Percentiles rank a stretch among this genome's conserved stretches.
These are phyloP conservation scores for Epicoccum nigrum DNA, from an alignment of 2,329 filamentous ascomycete species.

Conservation along the genomic window DNA sequence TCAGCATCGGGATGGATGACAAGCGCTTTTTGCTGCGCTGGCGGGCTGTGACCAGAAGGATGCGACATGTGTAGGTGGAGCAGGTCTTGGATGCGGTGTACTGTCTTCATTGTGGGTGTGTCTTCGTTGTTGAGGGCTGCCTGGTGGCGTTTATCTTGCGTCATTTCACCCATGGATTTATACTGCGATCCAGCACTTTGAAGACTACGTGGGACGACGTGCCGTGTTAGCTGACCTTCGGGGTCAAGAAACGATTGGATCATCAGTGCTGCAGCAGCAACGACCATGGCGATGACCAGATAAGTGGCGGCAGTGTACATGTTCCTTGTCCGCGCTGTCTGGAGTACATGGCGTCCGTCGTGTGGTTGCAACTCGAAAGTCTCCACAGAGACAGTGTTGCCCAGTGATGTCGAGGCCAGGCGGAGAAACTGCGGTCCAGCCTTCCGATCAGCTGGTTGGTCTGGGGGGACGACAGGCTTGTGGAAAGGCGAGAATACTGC, in stretches of 20 bases:
- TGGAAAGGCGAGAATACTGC: slow-evolving; percentile 55
- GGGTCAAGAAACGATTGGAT: slow-evolving; percentile 65
- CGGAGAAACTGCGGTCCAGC: slow-evolving; percentile 67
- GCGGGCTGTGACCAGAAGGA: slow-evolving; percentile 12
- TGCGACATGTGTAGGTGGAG: slow-evolving; percentile 35
- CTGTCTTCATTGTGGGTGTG: slow-evolving; percentile 32
- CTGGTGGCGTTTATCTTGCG: slow-evolving; percentile 33
- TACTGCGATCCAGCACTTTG: slow-evolving; percentile 45
- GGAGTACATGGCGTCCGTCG: slow-evolving; percentile 71
- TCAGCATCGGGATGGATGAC: slow-evolving; percentile 50
- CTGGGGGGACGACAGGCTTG: slow-evolving; percentile 37
- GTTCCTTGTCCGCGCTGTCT: slow-evolving; percentile 57
- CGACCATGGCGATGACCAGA: slow-evolving; percentile 63
- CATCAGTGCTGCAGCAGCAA: slow-evolving; percentile 67
- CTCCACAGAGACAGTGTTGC: slow-evolving; percentile 80
- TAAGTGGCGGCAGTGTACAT: slow-evolving; percentile 62
- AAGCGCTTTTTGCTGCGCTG: slow-evolving; percentile 45
- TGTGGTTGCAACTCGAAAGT: slow-evolving; percentile 69
- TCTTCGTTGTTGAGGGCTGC: slow-evolving; percentile 34
- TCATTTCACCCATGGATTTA: slow-evolving; percentile 37
- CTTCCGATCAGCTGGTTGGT: slow-evolving; percentile 30
- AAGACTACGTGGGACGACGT: slow-evolving; percentile 60
- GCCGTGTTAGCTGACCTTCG: slow-evolving; percentile 52
- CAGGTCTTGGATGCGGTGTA: slow-evolving; percentile 43
- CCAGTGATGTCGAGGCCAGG: slow-evolving; percentile 80